Evolutionary conservation across 2,329 filamentous ascomycete species (phyloP), one percentile per base, ranked within the genome.

Genomic region (Tympanopsis confertula): DNA sequence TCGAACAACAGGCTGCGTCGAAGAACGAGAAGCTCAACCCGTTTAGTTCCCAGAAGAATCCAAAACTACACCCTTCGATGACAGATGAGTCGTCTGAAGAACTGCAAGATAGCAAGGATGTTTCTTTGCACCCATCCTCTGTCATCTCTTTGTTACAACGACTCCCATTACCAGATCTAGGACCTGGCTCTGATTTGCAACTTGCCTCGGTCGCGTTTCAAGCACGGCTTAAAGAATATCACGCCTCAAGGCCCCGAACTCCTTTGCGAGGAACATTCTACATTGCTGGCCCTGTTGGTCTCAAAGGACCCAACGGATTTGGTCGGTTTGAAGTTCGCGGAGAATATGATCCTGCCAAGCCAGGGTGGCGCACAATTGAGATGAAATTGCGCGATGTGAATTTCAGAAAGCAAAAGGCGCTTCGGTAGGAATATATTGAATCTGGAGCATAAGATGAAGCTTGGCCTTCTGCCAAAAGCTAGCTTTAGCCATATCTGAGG

Each of bases 281-380:
- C 24, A 43, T 59, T n/a, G 38, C 42, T 35, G 56, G 56, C 3
- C 54, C 53, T 12, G 49, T 59, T 18, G 54, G 53, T 5, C 35
- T 59, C 1, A 50, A 47, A 37, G 56, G 56, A 4, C 49, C 53
- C 2, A 47, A 48, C 20, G 56, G 55, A 10, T 49, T 51, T 37
- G 58, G 55, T 39, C 50, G 56, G 38, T 45, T 57, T 38, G 54
- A 58, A 41, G 53, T 58, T 7, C 44, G 43, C 15, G 56, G 53
- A 19, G 55, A 57, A 48, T 59, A 58, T 41, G 51, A 59, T 37
- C 54, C 55, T 28, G 42, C 39, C 12, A 44, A 47, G 5, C 45
- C 46, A 19, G 45, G 43, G 35, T 59, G 54, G 54, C 43, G 47
- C 22, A 45, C 40, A 13, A 43, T 58, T 18, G 49, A 50, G 18